Conservation (phyloP, 2,329 filamentous ascomycete genomes). For the Rhynchosporium secalis region DNA sequence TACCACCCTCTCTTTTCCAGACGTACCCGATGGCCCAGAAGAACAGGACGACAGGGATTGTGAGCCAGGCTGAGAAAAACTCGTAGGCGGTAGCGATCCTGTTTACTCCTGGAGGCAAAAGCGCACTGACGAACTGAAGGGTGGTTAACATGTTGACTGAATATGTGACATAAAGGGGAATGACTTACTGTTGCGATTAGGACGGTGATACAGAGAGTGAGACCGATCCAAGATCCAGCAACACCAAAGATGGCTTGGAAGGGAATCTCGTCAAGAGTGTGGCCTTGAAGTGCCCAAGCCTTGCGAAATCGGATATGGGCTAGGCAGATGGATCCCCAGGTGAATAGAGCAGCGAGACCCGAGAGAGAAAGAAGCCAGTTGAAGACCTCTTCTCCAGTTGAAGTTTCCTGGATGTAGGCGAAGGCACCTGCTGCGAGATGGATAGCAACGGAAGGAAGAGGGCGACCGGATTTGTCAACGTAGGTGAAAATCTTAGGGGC, state of each 20-base stretch:
- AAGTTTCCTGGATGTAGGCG: not conserved
- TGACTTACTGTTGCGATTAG: conserved; percentile 53
- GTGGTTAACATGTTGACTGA: not conserved
- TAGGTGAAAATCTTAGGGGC: conserved; percentile 65
- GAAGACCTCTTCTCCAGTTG: conserved; percentile 8
- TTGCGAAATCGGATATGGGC: conserved; percentile 64
- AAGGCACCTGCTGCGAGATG: conserved; percentile 1
- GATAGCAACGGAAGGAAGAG: conserved; percentile 1
- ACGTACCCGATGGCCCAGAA: conserved; percentile 20
- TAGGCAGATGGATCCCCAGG: conserved; percentile 68
- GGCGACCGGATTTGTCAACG: conserved; percentile 11
- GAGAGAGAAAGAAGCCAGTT: conserved; percentile 72
- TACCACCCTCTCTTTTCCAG: conserved; percentile 17
- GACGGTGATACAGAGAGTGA: conserved; percentile 64
- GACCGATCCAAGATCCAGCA: conserved; percentile 65
- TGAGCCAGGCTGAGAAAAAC: conserved; percentile 21
- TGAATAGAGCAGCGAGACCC: conserved; percentile 70
- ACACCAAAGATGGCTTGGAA: conserved; percentile 53
- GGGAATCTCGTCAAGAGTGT: conserved; percentile 48
- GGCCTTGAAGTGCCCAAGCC: conserved; percentile 60
- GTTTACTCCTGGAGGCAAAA: conserved; percentile 8
- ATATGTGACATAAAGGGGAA: not conserved
- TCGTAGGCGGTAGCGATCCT: conserved; percentile 11
- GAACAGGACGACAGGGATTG: conserved; percentile 17
- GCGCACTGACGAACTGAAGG: conserved; percentile 17